Evolutionary conservation across 495 filamentous ascomycete genomes (phyloP).

Genomic region (Clohesyomyces aquaticus): DNA sequence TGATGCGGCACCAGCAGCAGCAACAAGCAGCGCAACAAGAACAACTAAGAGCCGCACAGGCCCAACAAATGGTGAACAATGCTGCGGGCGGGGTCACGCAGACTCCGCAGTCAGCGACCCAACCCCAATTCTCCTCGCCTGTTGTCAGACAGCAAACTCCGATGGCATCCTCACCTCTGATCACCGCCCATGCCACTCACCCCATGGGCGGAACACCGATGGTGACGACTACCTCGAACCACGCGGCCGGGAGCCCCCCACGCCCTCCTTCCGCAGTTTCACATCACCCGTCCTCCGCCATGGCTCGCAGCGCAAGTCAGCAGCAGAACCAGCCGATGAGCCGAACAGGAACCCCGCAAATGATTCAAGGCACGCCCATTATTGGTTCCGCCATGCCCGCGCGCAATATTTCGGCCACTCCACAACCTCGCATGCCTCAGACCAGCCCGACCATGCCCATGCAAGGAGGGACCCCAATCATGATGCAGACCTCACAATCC

Average conservation of each 20-base stretch:
- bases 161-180: conserved; percentile 73
- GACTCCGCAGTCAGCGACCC: conserved; percentile 50
- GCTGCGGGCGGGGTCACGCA: conserved; percentile 24
- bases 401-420: conserved; percentile 58
- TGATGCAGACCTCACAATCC: conserved; percentile 39
- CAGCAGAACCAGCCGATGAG: conserved; percentile 64
- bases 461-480: conserved; percentile 64
- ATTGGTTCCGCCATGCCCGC: conserved; percentile 54
- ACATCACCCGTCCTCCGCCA: conserved; percentile 65
- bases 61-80: conserved; percentile 52
- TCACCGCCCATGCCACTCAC: conserved; percentile 55
- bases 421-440: conserved; percentile 46
- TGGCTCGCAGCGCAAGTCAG: conserved; percentile 79
- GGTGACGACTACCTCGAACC: conserved; percentile 77
- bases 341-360: conserved; percentile 77
- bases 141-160: conserved; percentile 79
- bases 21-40: conserved; percentile 45
- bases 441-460: conserved; percentile 57
- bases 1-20: conserved; percentile 44
- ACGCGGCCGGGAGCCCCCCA: conserved; percentile 72
- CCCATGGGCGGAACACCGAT: conserved; percentile 68
- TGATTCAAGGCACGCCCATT: conserved; percentile 77
- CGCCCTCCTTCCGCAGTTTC: conserved; percentile 78
- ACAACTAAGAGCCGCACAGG: conserved; percentile 24
- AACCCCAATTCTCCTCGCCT: conserved; percentile 76